Conservation (phyloP, 176 grass and related monocot genomes). For the Oryza meridionalis region DNA sequence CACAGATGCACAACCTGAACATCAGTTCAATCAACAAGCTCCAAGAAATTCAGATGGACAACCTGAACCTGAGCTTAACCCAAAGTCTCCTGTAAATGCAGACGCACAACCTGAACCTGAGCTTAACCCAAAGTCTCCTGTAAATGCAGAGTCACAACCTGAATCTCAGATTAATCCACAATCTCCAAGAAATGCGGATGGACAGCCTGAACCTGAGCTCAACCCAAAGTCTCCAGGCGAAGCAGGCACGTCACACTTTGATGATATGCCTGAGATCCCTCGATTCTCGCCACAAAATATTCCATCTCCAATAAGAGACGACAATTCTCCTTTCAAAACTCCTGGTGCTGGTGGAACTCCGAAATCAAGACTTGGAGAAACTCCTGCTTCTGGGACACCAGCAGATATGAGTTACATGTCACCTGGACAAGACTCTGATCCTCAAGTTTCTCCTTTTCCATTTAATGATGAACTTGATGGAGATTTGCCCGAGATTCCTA, state of each 20-base stretch:
- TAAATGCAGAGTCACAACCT: constrained; percentile 15
- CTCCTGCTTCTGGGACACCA: constrained; percentile 43
- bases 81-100: constrained; percentile 12
- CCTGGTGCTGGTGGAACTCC: constrained; percentile 33
- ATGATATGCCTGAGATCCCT: constrained; percentile 51
- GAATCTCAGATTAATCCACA: constrained; percentile 14
- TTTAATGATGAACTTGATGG: constrained; percentile 47
- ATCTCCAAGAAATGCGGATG: constrained; percentile 12
- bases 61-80: neutral
- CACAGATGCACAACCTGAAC: neutral
- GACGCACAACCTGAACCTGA: constrained; percentile 11
- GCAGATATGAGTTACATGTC: constrained; percentile 35
- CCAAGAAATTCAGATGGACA: neutral
- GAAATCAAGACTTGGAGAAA: constrained; percentile 28
- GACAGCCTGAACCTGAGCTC: constrained; percentile 31
- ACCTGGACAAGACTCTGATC: constrained; percentile 27
- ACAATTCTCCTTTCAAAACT: constrained; percentile 57
- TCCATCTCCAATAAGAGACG: constrained; percentile 45
- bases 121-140: neutral
- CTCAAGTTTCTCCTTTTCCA: constrained; percentile 41
- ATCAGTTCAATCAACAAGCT: neutral
- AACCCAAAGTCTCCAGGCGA: constrained; percentile 18
- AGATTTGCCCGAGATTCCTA: constrained; percentile 55
- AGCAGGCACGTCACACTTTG: constrained; percentile 24
- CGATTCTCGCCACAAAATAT: constrained; percentile 36